phyloP scores from a whole-genome alignment of 352 stramenopile species.

The Stephanocyclus meneghinianus region DNA sequence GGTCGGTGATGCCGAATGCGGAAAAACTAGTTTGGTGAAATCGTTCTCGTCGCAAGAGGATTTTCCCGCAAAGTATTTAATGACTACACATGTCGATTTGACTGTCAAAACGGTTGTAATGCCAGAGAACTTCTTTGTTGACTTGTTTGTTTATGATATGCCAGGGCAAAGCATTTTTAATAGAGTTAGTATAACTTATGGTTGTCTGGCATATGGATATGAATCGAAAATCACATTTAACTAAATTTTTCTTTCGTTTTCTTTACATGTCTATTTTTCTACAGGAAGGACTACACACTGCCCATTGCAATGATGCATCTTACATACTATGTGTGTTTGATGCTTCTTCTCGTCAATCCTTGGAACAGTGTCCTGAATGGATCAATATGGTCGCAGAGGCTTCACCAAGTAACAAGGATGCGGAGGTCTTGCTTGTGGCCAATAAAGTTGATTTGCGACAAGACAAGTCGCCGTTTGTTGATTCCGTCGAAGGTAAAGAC shows the following conservation, averaged over 20 bases:
- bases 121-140: conserved; percentile 88
- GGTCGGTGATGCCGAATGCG: conserved; percentile 8
- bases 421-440: conserved; percentile 35
- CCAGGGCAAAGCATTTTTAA: conserved; percentile 92
- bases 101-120: conserved; percentile 87
- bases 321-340: conserved; percentile 74
- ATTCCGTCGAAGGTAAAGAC: conserved; percentile 44
- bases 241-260: neutral
- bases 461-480: conserved; percentile 2
- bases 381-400: conserved; percentile 56
- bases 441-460: conserved; percentile 59
- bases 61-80: conserved; percentile 89
- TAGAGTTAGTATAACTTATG: conserved; percentile 60
- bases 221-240: neutral
- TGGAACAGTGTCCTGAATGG: conserved; percentile 69
- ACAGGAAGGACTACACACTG: conserved; percentile 85
- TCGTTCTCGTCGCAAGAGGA: conserved; percentile 3
- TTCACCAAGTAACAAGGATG: neutral
- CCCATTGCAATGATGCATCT: conserved; percentile 67
- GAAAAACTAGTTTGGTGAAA: conserved; percentile 9
- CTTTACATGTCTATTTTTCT: too few relatives aligned
- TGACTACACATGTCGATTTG: conserved; percentile 90
- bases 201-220: neutral
- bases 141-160: conserved; percentile 93
- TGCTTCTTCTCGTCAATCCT: conserved; percentile 63